Conservation (phyloP, 495 filamentous ascomycete genomes). For the Penicillium lividum region DNA sequence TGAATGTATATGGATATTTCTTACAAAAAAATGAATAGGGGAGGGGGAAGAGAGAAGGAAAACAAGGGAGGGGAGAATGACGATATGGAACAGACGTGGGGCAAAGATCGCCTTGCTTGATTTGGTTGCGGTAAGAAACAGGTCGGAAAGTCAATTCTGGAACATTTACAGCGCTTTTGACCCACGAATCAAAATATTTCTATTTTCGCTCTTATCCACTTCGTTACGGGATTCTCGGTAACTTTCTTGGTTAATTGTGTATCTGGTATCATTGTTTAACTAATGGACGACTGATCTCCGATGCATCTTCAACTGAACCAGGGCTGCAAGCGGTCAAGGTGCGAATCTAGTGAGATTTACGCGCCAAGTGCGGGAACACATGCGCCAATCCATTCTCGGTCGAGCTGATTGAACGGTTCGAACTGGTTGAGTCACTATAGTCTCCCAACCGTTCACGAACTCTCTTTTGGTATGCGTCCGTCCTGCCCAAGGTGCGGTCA, state of each 20-base stretch:
- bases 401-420: constrained; percentile 6
- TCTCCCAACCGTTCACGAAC: constrained; percentile 40
- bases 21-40: constrained; percentile 5
- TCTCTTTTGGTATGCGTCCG: constrained; percentile 45
- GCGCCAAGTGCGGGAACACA: constrained; percentile 49
- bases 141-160: constrained; percentile 4
- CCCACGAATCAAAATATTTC: background rate
- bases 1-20: constrained; percentile 34
- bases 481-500: constrained; percentile 50
- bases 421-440: constrained; percentile 6
- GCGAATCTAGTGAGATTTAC: constrained; percentile 20
- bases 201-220: background rate
- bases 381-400: constrained; percentile 31
- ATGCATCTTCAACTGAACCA: background rate
- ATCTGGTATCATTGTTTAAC: background rate
- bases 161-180: background rate
- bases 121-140: constrained; percentile 29
- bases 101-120: constrained; percentile 27
- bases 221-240: background rate
- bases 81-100: constrained; percentile 29
- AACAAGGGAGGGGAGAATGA: constrained; percentile 22
- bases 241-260: background rate
- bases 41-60: constrained; percentile 6
- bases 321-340: constrained; percentile 4
- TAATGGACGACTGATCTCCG: background rate